A percentile compares a stretch with the other conserved stretches of the same genome.
Conservation (phyloP, 441 rosid genomes). For the Gossypium trilobum region DNA sequence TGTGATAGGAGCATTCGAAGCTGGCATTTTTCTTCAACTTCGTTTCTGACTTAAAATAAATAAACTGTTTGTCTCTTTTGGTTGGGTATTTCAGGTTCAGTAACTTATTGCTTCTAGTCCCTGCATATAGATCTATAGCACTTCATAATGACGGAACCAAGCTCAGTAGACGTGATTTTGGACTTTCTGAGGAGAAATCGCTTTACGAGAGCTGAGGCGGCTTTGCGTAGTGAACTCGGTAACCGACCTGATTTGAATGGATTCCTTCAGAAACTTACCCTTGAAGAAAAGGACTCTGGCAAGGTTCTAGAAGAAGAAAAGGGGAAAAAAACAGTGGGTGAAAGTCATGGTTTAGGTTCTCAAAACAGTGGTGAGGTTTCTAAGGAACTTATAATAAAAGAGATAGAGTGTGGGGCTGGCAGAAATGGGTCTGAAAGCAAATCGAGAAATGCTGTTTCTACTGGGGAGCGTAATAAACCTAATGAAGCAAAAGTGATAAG, state of each 20-base stretch:
- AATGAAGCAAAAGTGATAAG: constrained; percentile 32
- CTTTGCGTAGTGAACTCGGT: constrained; percentile 65
- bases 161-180: constrained; percentile 62
- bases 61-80: not conserved
- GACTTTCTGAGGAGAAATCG: constrained; percentile 65
- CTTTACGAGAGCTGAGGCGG: constrained; percentile 85
- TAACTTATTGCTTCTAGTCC: constrained; percentile 23
- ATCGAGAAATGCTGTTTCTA: constrained; percentile 41
- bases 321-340: constrained; percentile 22
- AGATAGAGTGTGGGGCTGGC: constrained; percentile 60
- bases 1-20: not conserved
- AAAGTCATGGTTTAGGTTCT: constrained; percentile 33
- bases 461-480: constrained; percentile 37
- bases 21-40: not conserved
- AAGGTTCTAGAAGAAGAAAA: constrained; percentile 34
- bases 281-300: constrained; percentile 44
- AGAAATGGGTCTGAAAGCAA: constrained; percentile 53
- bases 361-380: constrained; percentile 37
- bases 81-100: constrained; percentile 26
- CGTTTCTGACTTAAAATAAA: not conserved
- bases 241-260: constrained; percentile 65
- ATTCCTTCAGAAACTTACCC: constrained; percentile 48
- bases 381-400: constrained; percentile 79
- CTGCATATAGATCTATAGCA: constrained; percentile 17
- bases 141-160: constrained; percentile 51